Conservation (phyloP, 441 rosid species). For the Syzygium syzygioides region DNA sequence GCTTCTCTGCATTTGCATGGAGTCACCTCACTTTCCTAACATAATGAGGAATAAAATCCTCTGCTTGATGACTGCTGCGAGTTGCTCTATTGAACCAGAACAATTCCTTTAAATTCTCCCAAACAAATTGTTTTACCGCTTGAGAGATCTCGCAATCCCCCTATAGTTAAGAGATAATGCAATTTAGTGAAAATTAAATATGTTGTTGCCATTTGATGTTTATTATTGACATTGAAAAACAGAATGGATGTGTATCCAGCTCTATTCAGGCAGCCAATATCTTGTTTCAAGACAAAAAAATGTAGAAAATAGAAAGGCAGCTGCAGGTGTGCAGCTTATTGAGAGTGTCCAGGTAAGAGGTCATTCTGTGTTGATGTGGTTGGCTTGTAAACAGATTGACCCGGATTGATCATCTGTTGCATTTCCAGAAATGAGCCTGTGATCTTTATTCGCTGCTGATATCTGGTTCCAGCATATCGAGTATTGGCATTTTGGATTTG, state of each 20-base stretch:
- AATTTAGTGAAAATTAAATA: background rate
- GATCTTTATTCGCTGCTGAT: accelerated
- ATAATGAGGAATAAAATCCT: background rate
- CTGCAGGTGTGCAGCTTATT: background rate
- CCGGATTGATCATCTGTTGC: background rate
- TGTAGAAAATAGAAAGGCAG: background rate
- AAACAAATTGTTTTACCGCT: background rate
- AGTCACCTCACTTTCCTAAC: background rate
- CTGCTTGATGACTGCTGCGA: background rate
- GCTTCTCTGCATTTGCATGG: background rate
- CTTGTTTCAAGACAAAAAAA: background rate
- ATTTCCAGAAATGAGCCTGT: accelerated
- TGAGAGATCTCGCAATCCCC: background rate
- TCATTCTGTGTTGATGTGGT: background rate
- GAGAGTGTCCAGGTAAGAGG: background rate
- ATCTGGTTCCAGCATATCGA: background rate
- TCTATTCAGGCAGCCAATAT: background rate
- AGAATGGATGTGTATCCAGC: background rate
- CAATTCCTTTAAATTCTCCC: background rate
- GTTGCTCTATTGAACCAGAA: background rate
- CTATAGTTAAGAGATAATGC: background rate
- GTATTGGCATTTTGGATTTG: background rate
- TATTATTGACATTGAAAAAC: background rate
- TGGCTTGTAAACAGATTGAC: background rate
- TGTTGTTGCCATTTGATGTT: background rate